Evolutionary conservation across 768 basidiomycete species (phyloP), one percentile per base, ranked within the genome.

Genomic region (Lyophyllum semitale): DNA sequence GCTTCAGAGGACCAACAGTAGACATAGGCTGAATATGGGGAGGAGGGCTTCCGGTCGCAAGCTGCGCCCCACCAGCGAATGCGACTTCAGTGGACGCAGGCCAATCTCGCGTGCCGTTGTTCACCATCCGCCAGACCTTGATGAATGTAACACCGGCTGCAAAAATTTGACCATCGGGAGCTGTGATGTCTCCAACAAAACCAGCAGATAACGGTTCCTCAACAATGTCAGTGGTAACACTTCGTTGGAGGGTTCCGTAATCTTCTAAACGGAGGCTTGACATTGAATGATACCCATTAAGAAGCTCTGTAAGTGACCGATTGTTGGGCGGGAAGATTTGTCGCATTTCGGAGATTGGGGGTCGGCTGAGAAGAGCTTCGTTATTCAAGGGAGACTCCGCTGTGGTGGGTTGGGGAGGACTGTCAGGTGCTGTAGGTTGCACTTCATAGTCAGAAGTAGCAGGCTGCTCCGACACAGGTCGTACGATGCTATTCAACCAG

Each of bases 81-180:
- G 81, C 78, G 17, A 94, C 69, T 62, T 84, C 78, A 0, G 91
- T 91, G 12, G 73, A 70, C 25, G 80, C 76, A 0, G 89, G 89
- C 91, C 91, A 94, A 18, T 84, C 77, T 5, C 67, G 51, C 13
- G 61, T 64, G 15, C 91, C 86, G 60, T 80, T 80, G 62, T 95
- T 95, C 27, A 76, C 58, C 76, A 93, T 79, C 53, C 78, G 76
- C 92, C 92, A 95, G 20, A 84, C 84, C 71, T 93, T 94, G 52
- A 92, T 81, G 63, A 94, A 95, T 66, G 90, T 89, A 0, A 89
- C 90, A 30, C 92, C 92, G 7, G 90, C 85, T 27, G 90, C 89
- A 65, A 93, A 88, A 22, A 76, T 70, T 61, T 91, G 89, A 0
- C 91, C 91, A 60, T 89, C 86, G 4, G 81, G 75, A 47, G 91